Percentiles rank a stretch among this genome's conserved stretches.
Conservation (phyloP, 176 grass and related monocot genomes). For the Aegilops umbellulata region DNA sequence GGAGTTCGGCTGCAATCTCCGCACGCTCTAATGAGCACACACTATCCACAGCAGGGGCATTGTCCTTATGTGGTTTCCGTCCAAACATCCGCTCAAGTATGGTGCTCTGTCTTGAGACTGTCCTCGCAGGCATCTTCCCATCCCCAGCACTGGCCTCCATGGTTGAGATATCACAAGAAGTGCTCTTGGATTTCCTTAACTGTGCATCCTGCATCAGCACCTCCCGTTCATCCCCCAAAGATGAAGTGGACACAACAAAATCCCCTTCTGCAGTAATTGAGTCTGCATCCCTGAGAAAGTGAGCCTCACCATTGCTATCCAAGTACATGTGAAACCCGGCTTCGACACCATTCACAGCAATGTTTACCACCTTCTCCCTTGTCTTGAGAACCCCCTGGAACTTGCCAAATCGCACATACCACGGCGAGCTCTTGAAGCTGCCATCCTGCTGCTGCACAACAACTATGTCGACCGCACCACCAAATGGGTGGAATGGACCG, state of each 20-base stretch:
- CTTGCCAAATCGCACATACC: conserved; percentile 95
- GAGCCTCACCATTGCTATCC: conserved; percentile 80
- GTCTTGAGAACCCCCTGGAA: conserved; percentile 96
- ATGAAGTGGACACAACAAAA: conserved; percentile 50
- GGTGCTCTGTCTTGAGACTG: conserved; percentile 20
- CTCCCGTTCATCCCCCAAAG: conserved; percentile 60
- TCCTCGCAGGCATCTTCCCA: conserved; percentile 36
- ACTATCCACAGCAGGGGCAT: conserved; percentile 39
- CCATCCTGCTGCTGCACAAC: conserved; percentile 95
- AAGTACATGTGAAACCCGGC: conserved; percentile 86
- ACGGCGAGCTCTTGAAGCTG: conserved; percentile 88
- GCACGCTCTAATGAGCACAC: conserved; percentile 76
- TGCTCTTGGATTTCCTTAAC: conserved; percentile 48
- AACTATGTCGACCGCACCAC: conserved; percentile 79
- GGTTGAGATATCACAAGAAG: conserved; percentile 32
- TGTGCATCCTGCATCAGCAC: conserved; percentile 20
- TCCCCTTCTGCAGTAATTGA: conserved; percentile 36
- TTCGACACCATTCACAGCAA: conserved; percentile 75
- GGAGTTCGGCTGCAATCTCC: conserved; percentile 83
- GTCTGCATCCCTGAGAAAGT: conserved; percentile 58
- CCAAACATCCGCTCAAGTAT: conserved; percentile 81
- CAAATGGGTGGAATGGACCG: conserved; percentile 82
- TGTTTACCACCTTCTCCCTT: conserved; percentile 72
- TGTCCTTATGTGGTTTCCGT: conserved; percentile 53
- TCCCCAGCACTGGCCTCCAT: conserved; percentile 36